Base-by-base conservation (phyloP, 352 stramenopile genomes). In the Globisporangium emineosum region DNA sequence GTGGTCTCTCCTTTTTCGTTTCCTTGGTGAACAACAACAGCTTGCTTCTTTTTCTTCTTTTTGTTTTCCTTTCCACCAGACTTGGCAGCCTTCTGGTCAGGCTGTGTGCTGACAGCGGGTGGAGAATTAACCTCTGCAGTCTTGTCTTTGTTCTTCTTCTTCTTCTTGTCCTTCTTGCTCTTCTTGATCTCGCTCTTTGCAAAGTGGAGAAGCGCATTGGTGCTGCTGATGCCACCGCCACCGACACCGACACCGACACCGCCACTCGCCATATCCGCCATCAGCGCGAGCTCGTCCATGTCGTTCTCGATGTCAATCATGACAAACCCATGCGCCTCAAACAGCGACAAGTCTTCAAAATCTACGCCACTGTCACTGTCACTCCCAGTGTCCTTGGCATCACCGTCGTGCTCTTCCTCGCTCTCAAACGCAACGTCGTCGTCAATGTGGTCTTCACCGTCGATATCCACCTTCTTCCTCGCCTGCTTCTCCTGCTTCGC, bases 281-380 rank as follows among this genome's bases (percentile, higher is more conserved):
- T 65, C 3, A 81, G 57, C 23, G 62, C 71, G 37, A 81, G 35
- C 40, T 84, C 68, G 43, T 85, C 77, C 54, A 81, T 37, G 21
- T 81, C 75, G n/a, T 55, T 72, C 57, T 77, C 70, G 5, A 81
- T 27, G 52, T 83, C 70, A 10, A 83, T 53, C 47, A 86, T 45
- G 5, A 83, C 70, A 62, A 82, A 86, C 13, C 69, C 67, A 17
- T 68, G 60, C 5, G 64, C 69, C 19, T 66, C 67, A 17, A 73
- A 73, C 10, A 64, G 64, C 32, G 76, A 71, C 0, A 72, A 40
- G 32, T 49, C 53, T 10, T 49, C 32, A 35, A 37, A 55, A 30
- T 55, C 49, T 4, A 13, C 49, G 2, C 49, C 43, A 17, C 33
- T 51, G 7, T 57, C 61, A 12, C 15, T 49, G 17, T 3, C 42